Conservation (phyloP, 257 asterid genomes). For the Thymus quinquecostatus region DNA sequence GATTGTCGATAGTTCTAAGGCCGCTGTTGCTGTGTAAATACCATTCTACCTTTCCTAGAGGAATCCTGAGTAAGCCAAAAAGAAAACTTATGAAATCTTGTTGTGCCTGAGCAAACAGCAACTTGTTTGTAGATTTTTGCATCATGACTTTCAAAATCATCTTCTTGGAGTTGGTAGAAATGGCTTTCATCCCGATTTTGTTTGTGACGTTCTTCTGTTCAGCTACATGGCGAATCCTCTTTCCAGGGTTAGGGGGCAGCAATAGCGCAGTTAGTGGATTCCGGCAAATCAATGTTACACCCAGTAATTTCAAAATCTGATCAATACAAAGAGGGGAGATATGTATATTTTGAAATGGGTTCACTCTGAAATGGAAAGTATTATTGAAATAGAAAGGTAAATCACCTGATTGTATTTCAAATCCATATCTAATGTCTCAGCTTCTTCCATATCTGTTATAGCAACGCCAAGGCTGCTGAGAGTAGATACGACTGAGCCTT, state of each 20-base stretch:
- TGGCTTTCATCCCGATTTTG: background rate
- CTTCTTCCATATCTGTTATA: background rate
- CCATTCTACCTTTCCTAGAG: slow-evolving; percentile 2
- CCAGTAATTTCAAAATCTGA: slow-evolving; percentile 29
- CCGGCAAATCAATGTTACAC: background rate
- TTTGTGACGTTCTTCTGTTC: too few species aligned
- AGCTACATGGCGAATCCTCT: too few species aligned
- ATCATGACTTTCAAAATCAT: slow-evolving; percentile 11
- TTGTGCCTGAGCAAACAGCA: slow-evolving; percentile 17
- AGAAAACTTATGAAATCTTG: slow-evolving; percentile 19
- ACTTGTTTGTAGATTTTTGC: slow-evolving; percentile 17
- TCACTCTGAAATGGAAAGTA: too few species aligned
- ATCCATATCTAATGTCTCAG: background rate
- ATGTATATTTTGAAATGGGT: background rate
- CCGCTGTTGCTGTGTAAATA: background rate
- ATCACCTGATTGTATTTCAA: slow-evolving; percentile 19
- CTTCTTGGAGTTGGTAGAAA: background rate
- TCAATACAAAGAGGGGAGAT: background rate
- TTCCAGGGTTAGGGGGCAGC: too few species aligned
- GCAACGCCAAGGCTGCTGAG: slow-evolving; percentile 4
- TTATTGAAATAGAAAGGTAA: background rate
- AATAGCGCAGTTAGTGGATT: slow-evolving; percentile 20
- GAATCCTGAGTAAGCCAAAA: slow-evolving; percentile 15
- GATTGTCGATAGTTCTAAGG: slow-evolving; percentile 17
- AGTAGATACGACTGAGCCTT: slow-evolving; percentile 13